Evolutionary conservation across 2,329 filamentous ascomycete genomes (phyloP), one percentile per base, ranked within the genome.

Genomic region (Aulographum hederae): DNA sequence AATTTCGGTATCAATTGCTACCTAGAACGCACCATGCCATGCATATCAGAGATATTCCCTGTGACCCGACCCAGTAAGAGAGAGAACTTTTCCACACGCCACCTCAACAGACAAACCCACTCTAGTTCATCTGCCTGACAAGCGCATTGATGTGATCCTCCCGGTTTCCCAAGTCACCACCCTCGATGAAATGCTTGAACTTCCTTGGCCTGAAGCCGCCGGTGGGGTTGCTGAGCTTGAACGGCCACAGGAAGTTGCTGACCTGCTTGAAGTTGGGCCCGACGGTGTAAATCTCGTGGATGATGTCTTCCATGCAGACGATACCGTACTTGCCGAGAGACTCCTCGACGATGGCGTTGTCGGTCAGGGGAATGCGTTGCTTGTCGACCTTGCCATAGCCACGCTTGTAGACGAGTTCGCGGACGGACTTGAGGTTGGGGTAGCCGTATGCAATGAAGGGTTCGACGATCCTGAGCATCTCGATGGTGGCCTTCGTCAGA

Each of bases 331-430:
- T 82, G 67, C 85, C 86, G 47, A 98, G 80, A 66, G 72, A 74
- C 67, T 86, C 76, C 74, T 98, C 89, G 45, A 98, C 84, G 61
- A 98, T 78, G 59, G 84, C 66, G 71, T 98, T 95, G 73, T 98
- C 86, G 49, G 86, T 94, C 42, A 98, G 73, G 44, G 89, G 73
- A 57, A 92, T 71, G 53, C 89, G 85, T 71, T 95, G 85, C 78
- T 93, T 93, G 69, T 94, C 73, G 61, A 21, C 35, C 18, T 23
- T 20, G 13, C n/a, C 16, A 16, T 25, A 86, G 53, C 80, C 82
- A 53, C 84, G 85, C 81, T 95, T 98, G 77, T 98, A 98, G 70
- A 98, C 65, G 57, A 98, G 84, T 70, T 98, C 89, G 63, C 91
- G 91, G 61, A 98, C 75, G 57, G 76, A 81, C 79, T 98, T 98